Conservation (phyloP, 2,329 filamentous ascomycete genomes). For the Leptographium flavum region DNA sequence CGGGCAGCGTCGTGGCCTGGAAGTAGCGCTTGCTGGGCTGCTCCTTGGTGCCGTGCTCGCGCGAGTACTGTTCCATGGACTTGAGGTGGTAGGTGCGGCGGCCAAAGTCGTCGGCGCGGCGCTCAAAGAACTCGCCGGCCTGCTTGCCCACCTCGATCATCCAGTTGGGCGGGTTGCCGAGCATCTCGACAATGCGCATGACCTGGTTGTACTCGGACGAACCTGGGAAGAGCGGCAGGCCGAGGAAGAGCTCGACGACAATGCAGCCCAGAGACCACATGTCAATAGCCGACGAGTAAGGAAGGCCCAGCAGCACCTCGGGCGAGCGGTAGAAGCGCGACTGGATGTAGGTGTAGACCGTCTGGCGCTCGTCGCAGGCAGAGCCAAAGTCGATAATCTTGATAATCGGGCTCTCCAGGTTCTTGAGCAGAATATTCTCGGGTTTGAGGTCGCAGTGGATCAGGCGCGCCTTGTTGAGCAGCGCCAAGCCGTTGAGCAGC, state of each 20-base stretch:
- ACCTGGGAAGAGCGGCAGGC: slow-evolving; percentile 84
- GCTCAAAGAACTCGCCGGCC: slow-evolving; percentile 93
- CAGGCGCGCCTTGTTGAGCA: slow-evolving; percentile 88
- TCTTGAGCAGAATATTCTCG: slow-evolving; percentile 95
- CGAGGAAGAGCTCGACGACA: slow-evolving; percentile 92
- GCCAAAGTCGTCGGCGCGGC: slow-evolving; percentile 79
- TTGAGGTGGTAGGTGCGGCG: slow-evolving; percentile 84
- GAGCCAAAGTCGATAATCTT: slow-evolving; percentile 99
- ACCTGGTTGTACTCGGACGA: slow-evolving; percentile 99
- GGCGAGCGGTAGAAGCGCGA: slow-evolving; percentile 96
- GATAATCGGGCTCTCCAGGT: slow-evolving; percentile 96
- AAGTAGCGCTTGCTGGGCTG: slow-evolving; percentile 99
- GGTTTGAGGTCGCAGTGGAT: slow-evolving; percentile 98
- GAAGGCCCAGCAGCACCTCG: slow-evolving; percentile 85
- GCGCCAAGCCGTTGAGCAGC: slow-evolving; percentile 76
- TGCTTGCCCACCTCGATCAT: slow-evolving; percentile 99
- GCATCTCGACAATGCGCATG: slow-evolving; percentile 93
- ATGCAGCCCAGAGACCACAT: slow-evolving; percentile 99
- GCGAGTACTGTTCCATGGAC: slow-evolving; percentile 93
- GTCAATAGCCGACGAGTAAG: slow-evolving; percentile 96
- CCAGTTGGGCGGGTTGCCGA: slow-evolving; percentile 91
- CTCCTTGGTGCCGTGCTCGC: slow-evolving; percentile 92
- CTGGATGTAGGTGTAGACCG: slow-evolving; percentile 98
- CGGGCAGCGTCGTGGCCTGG: slow-evolving; percentile 79
- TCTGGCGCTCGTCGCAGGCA: slow-evolving; percentile 94